A percentile compares a stretch with the other conserved stretches of the same genome.
Evolutionary conservation across 768 basidiomycete species (phyloP).

Genomic region (Filobasidium wieringae): DNA sequence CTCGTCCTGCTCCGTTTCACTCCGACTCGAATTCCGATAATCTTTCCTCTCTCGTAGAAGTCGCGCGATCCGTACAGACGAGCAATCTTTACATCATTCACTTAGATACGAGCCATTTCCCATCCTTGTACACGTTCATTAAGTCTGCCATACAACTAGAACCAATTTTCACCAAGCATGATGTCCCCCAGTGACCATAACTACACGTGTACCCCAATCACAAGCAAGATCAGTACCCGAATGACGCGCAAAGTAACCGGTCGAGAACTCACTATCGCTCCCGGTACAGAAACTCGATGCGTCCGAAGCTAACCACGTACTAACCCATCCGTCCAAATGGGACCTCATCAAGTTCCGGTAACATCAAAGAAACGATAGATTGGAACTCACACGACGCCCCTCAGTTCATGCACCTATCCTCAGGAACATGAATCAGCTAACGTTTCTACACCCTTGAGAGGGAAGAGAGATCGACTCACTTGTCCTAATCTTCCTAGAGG

Average conservation of each 20-base stretch:
- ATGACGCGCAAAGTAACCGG: neutral
- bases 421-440: too few relatives aligned
- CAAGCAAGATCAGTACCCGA: neutral
- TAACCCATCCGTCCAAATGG: too few relatives aligned
- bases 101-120: neutral
- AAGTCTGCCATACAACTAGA: neutral
- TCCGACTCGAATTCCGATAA: too few relatives aligned
- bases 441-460: too few relatives aligned
- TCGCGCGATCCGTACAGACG: too few relatives aligned
- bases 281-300: slow-evolving; percentile 15
- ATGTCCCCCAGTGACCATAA: slow-evolving; percentile 15
- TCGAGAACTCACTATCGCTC: slow-evolving; percentile 8
- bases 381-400: slow-evolving; percentile 14
- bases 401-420: slow-evolving; percentile 9
- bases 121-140: neutral
- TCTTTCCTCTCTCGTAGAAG: too few relatives aligned
- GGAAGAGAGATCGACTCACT: too few relatives aligned
- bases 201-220: neutral
- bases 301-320: slow-evolving; percentile 15
- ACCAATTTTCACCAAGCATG: slow-evolving; percentile 11
- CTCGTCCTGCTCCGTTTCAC: too few relatives aligned
- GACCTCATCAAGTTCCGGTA: neutral
- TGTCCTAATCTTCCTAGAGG: slow-evolving; percentile 16
- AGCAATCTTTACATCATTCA: too few relatives aligned
- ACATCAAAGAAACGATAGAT: neutral